A percentile compares a stretch with the other conserved stretches of the same genome.
phyloP scores from a whole-genome alignment of 2,329 filamentous ascomycete species.

The Alternaria novae-zelandiae region DNA sequence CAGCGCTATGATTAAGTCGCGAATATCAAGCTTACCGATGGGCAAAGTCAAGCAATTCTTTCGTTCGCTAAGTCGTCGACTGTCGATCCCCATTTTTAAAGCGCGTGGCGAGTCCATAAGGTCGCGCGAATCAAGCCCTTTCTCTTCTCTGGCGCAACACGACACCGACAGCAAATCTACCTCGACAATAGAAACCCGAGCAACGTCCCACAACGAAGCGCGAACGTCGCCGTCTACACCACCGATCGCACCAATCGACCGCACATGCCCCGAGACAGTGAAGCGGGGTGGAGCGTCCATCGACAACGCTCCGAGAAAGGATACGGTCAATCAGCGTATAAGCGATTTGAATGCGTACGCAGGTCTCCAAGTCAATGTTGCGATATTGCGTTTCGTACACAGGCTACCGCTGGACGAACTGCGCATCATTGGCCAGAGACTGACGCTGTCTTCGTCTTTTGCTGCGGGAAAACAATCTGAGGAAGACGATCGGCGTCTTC shows the following conservation, averaged over 20 bases:
- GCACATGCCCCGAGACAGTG: not conserved
- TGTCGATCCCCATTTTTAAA: not conserved
- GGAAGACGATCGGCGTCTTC: not conserved
- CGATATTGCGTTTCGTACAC: constrained; percentile 3
- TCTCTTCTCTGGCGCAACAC: not conserved
- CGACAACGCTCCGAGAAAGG: not conserved
- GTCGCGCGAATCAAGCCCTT: not conserved
- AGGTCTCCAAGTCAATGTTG: constrained; percentile 8
- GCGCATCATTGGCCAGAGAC: not conserved
- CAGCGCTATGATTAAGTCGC: not conserved
- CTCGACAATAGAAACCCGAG: not conserved
- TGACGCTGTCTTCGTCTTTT: not conserved
- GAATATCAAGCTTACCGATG: not conserved
- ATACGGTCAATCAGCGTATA: not conserved
- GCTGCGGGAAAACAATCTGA: not conserved
- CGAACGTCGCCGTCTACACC: not conserved
- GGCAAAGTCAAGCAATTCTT: constrained; percentile 1
- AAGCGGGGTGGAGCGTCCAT: not conserved
- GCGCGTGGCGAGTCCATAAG: not conserved
- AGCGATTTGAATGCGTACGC: not conserved
- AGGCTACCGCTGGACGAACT: constrained; percentile 5
- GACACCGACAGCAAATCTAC: not conserved
- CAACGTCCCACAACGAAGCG: not conserved
- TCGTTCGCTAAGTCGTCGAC: not conserved
- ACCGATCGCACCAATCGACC: not conserved